A percentile compares a stretch with the other conserved stretches of the same genome.
Evolutionary conservation across 352 stramenopile genomes (phyloP).

Genomic region (Aphanomyces astaci): DNA sequence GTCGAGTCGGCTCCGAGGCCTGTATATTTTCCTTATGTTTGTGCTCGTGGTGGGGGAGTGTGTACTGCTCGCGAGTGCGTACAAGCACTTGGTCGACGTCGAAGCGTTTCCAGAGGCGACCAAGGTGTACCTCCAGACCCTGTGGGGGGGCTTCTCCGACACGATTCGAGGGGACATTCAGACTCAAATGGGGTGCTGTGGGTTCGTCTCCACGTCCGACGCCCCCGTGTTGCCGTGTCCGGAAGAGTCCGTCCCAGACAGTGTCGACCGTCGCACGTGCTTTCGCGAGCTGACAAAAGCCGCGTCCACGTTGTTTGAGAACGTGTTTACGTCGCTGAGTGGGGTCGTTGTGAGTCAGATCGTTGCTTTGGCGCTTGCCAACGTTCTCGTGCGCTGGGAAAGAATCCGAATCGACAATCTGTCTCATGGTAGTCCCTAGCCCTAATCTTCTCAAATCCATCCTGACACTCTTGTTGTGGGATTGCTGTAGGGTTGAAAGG

Average conservation of each 20-base stretch:
- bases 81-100: conserved; percentile 40
- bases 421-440: conserved; percentile 3
- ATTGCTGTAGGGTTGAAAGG: not conserved
- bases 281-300: conserved; percentile 27
- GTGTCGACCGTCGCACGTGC: conserved; percentile 34
- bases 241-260: conserved; percentile 38
- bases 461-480: too few species aligned
- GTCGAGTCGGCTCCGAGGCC: conserved; percentile 28
- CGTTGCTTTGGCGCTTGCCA: conserved; percentile 32
- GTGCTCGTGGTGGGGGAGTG: conserved; percentile 33
- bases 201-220: conserved; percentile 35
- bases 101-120: conserved; percentile 29
- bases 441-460: too few species aligned
- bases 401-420: conserved; percentile 24
- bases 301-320: conserved; percentile 31
- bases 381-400: conserved; percentile 47
- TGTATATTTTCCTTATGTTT: conserved; percentile 31
- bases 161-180: conserved; percentile 31
- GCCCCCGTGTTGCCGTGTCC: conserved; percentile 30
- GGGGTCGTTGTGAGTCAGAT: conserved; percentile 34
- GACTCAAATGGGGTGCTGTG: conserved; percentile 42
- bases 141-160: conserved; percentile 30
- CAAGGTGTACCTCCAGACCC: conserved; percentile 22
- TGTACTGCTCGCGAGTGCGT: conserved; percentile 31
- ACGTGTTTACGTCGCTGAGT: conserved; percentile 36